Evolutionary conservation across 164 flowering plant species (phyloP).

Genomic region (Akebia trifoliata): DNA sequence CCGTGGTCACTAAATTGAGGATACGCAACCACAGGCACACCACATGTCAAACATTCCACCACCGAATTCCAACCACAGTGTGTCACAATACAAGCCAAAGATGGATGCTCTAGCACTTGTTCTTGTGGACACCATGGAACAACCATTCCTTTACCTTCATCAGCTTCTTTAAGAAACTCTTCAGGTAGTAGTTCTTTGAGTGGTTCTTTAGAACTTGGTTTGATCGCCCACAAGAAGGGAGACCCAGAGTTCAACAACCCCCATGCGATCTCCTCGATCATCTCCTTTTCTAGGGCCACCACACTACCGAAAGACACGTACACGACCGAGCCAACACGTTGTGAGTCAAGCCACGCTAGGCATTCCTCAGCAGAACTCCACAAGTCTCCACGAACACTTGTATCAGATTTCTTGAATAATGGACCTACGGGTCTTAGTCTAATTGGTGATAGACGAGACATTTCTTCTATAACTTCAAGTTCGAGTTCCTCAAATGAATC

Average conservation of each 20-base stretch:
- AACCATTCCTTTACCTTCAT: slow-evolving; percentile 48
- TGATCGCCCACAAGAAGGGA: slow-evolving; percentile 61
- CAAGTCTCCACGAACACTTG: slow-evolving; percentile 44
- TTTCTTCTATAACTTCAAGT: slow-evolving; percentile 31
- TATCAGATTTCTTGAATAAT: too few species aligned
- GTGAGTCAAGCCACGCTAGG: slow-evolving; percentile 51
- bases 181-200: too few species aligned
- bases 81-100: slow-evolving; percentile 56
- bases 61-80: slow-evolving; percentile 91
- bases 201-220: too few species aligned
- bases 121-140: slow-evolving; percentile 73
- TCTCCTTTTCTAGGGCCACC: slow-evolving; percentile 35
- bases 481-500: slow-evolving; percentile 75
- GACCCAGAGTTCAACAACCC: slow-evolving; percentile 39
- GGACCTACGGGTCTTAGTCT: slow-evolving; percentile 65
- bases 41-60: slow-evolving; percentile 46
- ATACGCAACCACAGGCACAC: slow-evolving; percentile 52
- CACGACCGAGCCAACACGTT: slow-evolving; percentile 42
- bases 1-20: slow-evolving; percentile 78
- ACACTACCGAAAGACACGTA: slow-evolving; percentile 66
- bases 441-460: slow-evolving; percentile 31
- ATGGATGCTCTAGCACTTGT: slow-evolving; percentile 50
- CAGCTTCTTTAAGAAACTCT: slow-evolving; percentile 40
- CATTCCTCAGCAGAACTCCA: slow-evolving; percentile 37
- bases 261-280: slow-evolving; percentile 55